A percentile compares a stretch with the other conserved stretches of the same genome.
Conservation (phyloP, 208 protist species). For the Spongospora subterranea region DNA sequence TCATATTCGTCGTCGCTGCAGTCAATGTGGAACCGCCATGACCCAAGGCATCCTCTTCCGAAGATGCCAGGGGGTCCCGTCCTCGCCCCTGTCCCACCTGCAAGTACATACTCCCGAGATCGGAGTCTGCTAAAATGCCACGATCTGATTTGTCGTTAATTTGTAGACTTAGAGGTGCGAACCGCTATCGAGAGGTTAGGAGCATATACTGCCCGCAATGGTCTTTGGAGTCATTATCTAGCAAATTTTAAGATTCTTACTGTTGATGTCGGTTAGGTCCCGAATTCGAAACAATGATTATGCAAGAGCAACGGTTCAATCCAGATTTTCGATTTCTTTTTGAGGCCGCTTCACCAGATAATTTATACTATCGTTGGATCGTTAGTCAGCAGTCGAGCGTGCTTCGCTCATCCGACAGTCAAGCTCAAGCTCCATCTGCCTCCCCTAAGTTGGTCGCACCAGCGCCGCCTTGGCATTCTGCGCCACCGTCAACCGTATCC, state of each 20-base stretch:
- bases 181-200: not conserved
- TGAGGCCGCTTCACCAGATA: not conserved
- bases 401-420: too few species aligned
- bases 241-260: not conserved
- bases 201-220: conserved; percentile 8
- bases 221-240: not conserved
- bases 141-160: not conserved
- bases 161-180: not conserved
- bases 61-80: too few species aligned
- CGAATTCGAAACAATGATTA: conserved; percentile 42
- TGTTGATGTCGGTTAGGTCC: not conserved
- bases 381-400: not conserved
- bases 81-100: not conserved
- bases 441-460: too few species aligned
- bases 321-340: conserved; percentile 44
- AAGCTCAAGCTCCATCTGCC: too few species aligned
- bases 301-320: conserved; percentile 43
- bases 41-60: too few species aligned
- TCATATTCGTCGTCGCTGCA: too few species aligned
- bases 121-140: not conserved
- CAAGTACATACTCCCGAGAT: not conserved
- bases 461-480: too few species aligned
- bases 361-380: conserved; percentile 1
- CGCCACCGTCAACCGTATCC: too few species aligned
- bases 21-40: too few species aligned